Evolutionary conservation across 1,284 basidiomycete species (phyloP).

Genomic region (Baeospora myosura): DNA sequence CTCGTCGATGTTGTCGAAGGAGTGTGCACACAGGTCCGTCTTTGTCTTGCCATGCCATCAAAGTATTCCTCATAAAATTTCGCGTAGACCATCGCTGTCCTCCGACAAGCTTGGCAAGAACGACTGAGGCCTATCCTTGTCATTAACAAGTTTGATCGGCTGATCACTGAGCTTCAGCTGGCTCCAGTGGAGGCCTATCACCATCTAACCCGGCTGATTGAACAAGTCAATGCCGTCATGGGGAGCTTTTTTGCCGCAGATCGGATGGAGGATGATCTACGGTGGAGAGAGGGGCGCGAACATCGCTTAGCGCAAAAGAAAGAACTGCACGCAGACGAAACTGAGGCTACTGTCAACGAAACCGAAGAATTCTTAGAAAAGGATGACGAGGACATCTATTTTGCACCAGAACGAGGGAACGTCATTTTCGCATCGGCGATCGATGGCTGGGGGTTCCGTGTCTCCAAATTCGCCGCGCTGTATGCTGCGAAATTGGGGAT

Average conservation of each 20-base stretch:
- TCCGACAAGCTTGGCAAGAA: conserved; percentile 93
- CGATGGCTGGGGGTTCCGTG: conserved; percentile 96
- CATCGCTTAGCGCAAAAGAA: conserved; percentile 70
- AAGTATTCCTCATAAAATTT: neutral
- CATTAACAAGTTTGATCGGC: conserved; percentile 95
- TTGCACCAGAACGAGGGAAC: conserved; percentile 92
- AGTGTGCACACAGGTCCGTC: conserved; percentile 88
- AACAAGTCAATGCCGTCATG: conserved; percentile 98
- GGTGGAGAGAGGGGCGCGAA: conserved; percentile 91
- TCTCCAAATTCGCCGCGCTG: conserved; percentile 89
- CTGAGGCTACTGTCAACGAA: conserved; percentile 51
- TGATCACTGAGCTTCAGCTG: conserved; percentile 91
- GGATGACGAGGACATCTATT: conserved; percentile 97
- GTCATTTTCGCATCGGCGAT: conserved; percentile 96
- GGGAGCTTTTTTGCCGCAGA: conserved; percentile 93
- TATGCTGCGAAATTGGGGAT: conserved; percentile 91
- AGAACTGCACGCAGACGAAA: conserved; percentile 59
- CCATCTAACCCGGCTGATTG: conserved; percentile 87
- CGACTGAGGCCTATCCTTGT: conserved; percentile 87
- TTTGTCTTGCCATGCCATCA: neutral
- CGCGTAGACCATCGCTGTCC: conserved; percentile 83
- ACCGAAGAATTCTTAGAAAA: conserved; percentile 78
- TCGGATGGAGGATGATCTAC: conserved; percentile 93
- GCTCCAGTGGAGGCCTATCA: conserved; percentile 92
- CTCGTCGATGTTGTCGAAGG: conserved; percentile 99